phyloP scores from a whole-genome alignment of 306 rosid genomes.

The Dicorynia guianensis region DNA sequence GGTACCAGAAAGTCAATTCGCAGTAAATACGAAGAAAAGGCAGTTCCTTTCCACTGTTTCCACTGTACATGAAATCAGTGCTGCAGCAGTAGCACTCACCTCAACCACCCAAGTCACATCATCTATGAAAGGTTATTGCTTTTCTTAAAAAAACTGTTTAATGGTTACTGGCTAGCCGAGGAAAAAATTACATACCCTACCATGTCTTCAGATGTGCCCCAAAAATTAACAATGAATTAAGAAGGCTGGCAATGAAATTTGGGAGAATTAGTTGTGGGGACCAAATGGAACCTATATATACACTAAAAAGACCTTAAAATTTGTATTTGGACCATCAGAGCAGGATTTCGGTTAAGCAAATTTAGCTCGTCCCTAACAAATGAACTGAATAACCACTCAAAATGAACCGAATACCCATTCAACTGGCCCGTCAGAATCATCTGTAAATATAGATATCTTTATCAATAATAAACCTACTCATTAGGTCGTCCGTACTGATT shows the following conservation, averaged over 20 bases:
- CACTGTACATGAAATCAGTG: slow-evolving; percentile 15
- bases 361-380: too few species aligned
- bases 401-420: too few species aligned
- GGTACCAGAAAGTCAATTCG: slow-evolving; percentile 17
- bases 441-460: too few species aligned
- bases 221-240: slow-evolving; percentile 21
- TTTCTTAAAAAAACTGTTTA: slow-evolving; percentile 17
- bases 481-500: too few species aligned
- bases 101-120: slow-evolving; percentile 8
- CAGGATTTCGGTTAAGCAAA: too few species aligned
- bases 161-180: slow-evolving; percentile 12
- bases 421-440: too few species aligned
- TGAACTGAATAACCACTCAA: too few species aligned
- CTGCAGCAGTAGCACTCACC: slow-evolving; percentile 2
- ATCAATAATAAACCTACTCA: too few species aligned
- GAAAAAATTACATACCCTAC: background rate
- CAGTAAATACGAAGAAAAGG: slow-evolving; percentile 14
- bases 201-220: slow-evolving; percentile 14
- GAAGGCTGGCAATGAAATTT: slow-evolving; percentile 6
- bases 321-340: too few species aligned
- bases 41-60: slow-evolving; percentile 20
- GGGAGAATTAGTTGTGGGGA: too few species aligned
- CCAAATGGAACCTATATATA: too few species aligned
- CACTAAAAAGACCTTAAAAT: too few species aligned
- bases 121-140: slow-evolving; percentile 7